Base-by-base conservation (phyloP, 768 basidiomycete species). In the Phanerochaete carnosa region DNA sequence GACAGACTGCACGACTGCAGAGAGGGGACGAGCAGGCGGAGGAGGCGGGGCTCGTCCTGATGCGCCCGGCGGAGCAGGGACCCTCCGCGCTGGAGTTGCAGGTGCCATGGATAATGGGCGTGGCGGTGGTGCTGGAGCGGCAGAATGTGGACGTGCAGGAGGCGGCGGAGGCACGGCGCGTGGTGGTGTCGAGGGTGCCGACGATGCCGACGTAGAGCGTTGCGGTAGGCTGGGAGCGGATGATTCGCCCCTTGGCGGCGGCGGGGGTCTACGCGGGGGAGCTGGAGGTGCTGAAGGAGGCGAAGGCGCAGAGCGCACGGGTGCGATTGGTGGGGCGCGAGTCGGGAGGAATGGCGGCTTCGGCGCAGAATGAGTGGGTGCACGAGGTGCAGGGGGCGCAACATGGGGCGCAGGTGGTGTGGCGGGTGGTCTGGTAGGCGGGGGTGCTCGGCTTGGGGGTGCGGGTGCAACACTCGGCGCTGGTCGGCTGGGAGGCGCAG, bases 161-260 rank as follows among this genome's bases (percentile, higher is more conserved):
- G 75, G 67, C 50, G 75, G 70, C 29, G 65, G 57, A 8, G 80
- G 77, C 16, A 72, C 73, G 1, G 69, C 55, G 37, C 81, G 79
- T 12, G 78, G 72, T n/a, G 71, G 64, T 22, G 63, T 56, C 33
- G 60, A 60, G 22, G 65, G 63, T 22, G 71, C 75, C 78, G 8
- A 77, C 74, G 30, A 59, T 13, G 79, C 76, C n/a, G n/a, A n/a
- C n/a, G n/a, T n/a, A n/a, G n/a, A n/a, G 58, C 67, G 69, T 32
- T n/a, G 54, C 22, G 70, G 61, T 5, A 64, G 61, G 35, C 58
- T 62, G 15, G 67, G 64, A 2, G 64, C 52, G n/a, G 28, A 46
- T 45, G 28, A 23, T 26, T 37, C 35, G 6, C 16, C 15, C 16
- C 54, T 33, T 3, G 53, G 59, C 11, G 59, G 4, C 45, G 62